Evolutionary conservation across 2,329 filamentous ascomycete species (phyloP), one percentile per base, ranked within the genome.

Genomic region (Paracoccidioides lutzii): DNA sequence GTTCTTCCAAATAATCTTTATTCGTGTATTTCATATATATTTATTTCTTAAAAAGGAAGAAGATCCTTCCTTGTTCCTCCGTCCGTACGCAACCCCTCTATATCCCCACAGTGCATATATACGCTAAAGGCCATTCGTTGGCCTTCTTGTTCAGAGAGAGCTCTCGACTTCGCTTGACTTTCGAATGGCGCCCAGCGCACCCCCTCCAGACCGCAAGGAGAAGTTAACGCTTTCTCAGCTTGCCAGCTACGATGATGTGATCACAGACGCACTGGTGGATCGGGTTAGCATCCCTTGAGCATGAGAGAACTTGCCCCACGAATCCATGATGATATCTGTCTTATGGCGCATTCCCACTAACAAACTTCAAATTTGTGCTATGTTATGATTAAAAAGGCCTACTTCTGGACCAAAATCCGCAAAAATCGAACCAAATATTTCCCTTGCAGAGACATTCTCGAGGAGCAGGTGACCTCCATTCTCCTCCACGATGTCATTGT

Each of bases 401-500:
- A 88, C 72, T 98, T 93, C 76, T 97, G 93, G 91, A 91, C 91
- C 5, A 87, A 82, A 3, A 95, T 96, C 57, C 90, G 91, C 61
- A 98, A 98, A 73, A 95, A 97, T 66, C 84, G 87, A 59, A 83
- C 82, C 55, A 88, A 88, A 55, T 97, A 95, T 70, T 87, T 88
- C 64, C 80, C 89, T 0, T 89, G 87, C 5, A 84, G 93, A 59
- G 88, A 88, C 43, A 77, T 97, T 52, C 82, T 81, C 54, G 80
- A 83, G 60, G 80, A 85, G 52, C 76, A 81, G 28, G 76, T 86
- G 42, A 77, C 79, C 55, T 72, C 75, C 59, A 81, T 84, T 56
- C 69, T 86, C 38, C 78, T 82, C 46, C 72, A 78, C 61, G 71
- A 88, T 64, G 79, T 94, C 12, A 81, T 95, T 59, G 75, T 95